Percentiles rank a stretch among this genome's conserved stretches.
Evolutionary conservation across 805 yeast species (phyloP).

Genomic region (Metschnikowia similis): DNA sequence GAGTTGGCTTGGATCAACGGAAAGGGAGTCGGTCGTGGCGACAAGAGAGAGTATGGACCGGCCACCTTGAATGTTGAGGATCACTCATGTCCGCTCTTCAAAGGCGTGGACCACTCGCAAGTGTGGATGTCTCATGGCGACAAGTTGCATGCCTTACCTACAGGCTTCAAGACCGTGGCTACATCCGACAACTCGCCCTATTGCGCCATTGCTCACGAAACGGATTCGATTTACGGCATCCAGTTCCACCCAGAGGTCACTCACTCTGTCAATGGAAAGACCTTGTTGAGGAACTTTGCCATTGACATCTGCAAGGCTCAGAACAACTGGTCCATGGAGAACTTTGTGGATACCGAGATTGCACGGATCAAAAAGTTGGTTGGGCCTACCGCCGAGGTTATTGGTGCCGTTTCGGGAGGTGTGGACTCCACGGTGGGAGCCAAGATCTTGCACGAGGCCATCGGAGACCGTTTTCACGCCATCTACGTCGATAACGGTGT

Average conservation of each 20-base stretch:
- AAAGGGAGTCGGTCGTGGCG: slow-evolving; percentile 91
- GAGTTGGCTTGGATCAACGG: slow-evolving; percentile 98
- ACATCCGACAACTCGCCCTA: slow-evolving; percentile 91
- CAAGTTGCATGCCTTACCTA: slow-evolving; percentile 85
- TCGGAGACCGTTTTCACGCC: slow-evolving; percentile 98
- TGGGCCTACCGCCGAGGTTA: slow-evolving; percentile 97
- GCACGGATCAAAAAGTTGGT: slow-evolving; percentile 85
- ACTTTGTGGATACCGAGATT: slow-evolving; percentile 95
- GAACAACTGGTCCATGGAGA: slow-evolving; percentile 97
- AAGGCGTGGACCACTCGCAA: slow-evolving; percentile 87
- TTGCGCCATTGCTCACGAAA: slow-evolving; percentile 83
- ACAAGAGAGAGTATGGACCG: slow-evolving; percentile 97
- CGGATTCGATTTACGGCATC: slow-evolving; percentile 79
- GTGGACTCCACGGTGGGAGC: slow-evolving; percentile 99
- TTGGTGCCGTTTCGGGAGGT: slow-evolving; percentile 99
- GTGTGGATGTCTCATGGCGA: slow-evolving; percentile 99
- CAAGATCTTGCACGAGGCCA: slow-evolving; percentile 95
- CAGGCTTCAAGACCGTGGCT: slow-evolving; percentile 84
- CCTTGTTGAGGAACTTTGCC: slow-evolving; percentile 86
- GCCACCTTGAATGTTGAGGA: slow-evolving; percentile 81
- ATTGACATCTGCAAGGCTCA: slow-evolving; percentile 80
- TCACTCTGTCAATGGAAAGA: slow-evolving; percentile 89
- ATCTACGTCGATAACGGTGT: slow-evolving; percentile 97
- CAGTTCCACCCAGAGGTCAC: slow-evolving; percentile 99
- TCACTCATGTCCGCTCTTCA: slow-evolving; percentile 63